Evolutionary conservation across 768 basidiomycete species (phyloP).

Genomic region (Lyophyllum shimeji): DNA sequence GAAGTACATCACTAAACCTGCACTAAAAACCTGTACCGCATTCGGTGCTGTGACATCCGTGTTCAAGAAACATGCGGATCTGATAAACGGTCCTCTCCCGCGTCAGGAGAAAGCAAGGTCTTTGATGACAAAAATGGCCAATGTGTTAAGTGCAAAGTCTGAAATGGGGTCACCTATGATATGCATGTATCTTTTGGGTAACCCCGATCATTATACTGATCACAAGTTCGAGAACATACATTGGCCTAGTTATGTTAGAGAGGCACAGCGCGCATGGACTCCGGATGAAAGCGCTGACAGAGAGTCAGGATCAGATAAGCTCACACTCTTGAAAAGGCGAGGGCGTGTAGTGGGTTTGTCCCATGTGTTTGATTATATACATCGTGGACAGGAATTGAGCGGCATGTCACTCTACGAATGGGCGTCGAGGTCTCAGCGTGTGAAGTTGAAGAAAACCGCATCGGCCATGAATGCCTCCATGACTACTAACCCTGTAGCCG

Average conservation of each 20-base stretch:
- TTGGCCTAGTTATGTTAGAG: slow-evolving; percentile 31
- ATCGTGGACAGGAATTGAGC: slow-evolving; percentile 16
- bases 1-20: slow-evolving; percentile 41
- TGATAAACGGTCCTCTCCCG: slow-evolving; percentile 13
- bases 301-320: slow-evolving; percentile 11
- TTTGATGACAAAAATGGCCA: slow-evolving; percentile 34
- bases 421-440: slow-evolving; percentile 16
- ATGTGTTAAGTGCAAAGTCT: slow-evolving; percentile 28
- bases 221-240: slow-evolving; percentile 30
- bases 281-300: slow-evolving; percentile 11
- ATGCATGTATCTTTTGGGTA: slow-evolving; percentile 29
- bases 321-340: slow-evolving; percentile 18
- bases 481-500: no score
- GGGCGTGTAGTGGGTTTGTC: slow-evolving; percentile 21
- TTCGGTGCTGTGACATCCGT: slow-evolving; percentile 30
- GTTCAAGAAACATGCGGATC: slow-evolving; percentile 13
- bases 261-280: slow-evolving; percentile 13
- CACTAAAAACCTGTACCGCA: slow-evolving; percentile 35
- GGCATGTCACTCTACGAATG: slow-evolving; percentile 27
- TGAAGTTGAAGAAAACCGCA: background rate
- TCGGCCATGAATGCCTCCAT: no score
- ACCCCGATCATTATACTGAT: slow-evolving; percentile 38
- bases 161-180: slow-evolving; percentile 38
- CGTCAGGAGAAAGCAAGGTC: slow-evolving; percentile 21
- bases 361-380: slow-evolving; percentile 32